Evolutionary conservation across 2,329 filamentous ascomycete genomes (phyloP).

Genomic region (Dothistroma pini): DNA sequence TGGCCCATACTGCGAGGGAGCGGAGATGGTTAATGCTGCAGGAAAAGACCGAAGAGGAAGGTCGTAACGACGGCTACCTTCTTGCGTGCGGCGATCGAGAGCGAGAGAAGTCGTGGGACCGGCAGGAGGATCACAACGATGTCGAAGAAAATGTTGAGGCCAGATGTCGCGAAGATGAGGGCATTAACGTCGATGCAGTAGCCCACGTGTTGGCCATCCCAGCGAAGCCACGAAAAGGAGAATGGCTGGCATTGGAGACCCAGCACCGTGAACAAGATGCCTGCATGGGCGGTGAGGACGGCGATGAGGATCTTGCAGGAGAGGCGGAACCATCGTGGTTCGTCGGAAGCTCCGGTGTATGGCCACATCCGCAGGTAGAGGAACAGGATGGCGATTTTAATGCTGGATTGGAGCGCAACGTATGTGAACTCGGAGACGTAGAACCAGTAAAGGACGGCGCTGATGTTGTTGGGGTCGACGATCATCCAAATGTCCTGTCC

Average conservation of each 20-base stretch:
- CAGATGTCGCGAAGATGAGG: constrained; percentile 19
- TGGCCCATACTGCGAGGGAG: constrained; percentile 17
- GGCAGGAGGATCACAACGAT: constrained; percentile 23
- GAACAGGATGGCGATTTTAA: constrained; percentile 19
- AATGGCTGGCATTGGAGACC: constrained; percentile 17
- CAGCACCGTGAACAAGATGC: constrained; percentile 12
- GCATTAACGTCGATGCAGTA: constrained; percentile 22
- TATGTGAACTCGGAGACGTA: constrained; percentile 20
- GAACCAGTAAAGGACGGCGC: constrained; percentile 16
- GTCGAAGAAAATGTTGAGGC: constrained; percentile 24
- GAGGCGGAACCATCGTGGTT: constrained; percentile 15
- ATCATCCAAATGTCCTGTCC: constrained; percentile 23
- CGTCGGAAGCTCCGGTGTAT: constrained; percentile 5
- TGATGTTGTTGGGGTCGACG: constrained; percentile 9
- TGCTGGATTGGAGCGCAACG: constrained; percentile 13
- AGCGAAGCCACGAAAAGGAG: constrained; percentile 15
- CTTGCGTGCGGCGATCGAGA: constrained; percentile 19
- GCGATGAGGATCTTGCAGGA: constrained; percentile 13
- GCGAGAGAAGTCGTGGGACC: constrained; percentile 18
- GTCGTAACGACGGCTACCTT: constrained; percentile 23
- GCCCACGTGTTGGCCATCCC: constrained; percentile 20
- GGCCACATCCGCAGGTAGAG: constrained; percentile 24
- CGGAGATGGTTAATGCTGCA: constrained; percentile 24
- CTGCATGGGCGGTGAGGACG: constrained; percentile 4
- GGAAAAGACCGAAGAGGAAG: constrained; percentile 23